A percentile compares a stretch with the other conserved stretches of the same genome.
Conservation (phyloP, 2,329 filamentous ascomycete species). For the Metarhizium robertsii region DNA sequence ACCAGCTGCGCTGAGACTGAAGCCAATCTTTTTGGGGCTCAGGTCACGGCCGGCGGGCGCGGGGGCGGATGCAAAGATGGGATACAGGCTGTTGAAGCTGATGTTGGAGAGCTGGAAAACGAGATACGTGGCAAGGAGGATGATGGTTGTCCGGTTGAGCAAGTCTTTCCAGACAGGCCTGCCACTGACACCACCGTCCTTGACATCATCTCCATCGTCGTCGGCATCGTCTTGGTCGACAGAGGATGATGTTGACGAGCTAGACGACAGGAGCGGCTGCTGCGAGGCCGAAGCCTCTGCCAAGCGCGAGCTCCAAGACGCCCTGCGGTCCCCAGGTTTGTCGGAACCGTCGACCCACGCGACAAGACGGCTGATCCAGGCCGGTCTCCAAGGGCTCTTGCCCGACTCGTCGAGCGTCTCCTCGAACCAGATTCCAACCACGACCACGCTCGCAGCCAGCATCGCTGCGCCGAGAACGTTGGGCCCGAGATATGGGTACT, state of each 20-base stretch:
- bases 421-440: conserved; percentile 73
- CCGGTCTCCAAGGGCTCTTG: conserved; percentile 19
- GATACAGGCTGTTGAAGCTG: conserved; percentile 90
- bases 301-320: conserved; percentile 31
- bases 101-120: conserved; percentile 93
- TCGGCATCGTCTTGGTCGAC: conserved; percentile 12
- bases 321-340: conserved; percentile 13
- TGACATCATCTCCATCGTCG: conserved; percentile 4
- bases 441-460: conserved; percentile 60
- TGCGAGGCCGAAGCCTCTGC: conserved; percentile 10
- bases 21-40: conserved; percentile 69
- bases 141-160: conserved; percentile 70
- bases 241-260: conserved; percentile 14
- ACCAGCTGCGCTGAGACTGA: conserved; percentile 78
- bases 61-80: conserved; percentile 74
- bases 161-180: conserved; percentile 43
- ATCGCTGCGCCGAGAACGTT: conserved; percentile 72
- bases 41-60: conserved; percentile 70
- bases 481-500: conserved; percentile 75
- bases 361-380: conserved; percentile 22
- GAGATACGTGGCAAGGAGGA: conserved; percentile 77
- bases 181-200: conserved; percentile 14
- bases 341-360: conserved; percentile 17
- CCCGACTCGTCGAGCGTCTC: conserved; percentile 51
- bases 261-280: conserved; percentile 20